These are phyloP conservation scores for Colletotrichum sp. DNA, from an alignment of 2,329 filamentous ascomycete species.

Conservation along the genomic window DNA sequence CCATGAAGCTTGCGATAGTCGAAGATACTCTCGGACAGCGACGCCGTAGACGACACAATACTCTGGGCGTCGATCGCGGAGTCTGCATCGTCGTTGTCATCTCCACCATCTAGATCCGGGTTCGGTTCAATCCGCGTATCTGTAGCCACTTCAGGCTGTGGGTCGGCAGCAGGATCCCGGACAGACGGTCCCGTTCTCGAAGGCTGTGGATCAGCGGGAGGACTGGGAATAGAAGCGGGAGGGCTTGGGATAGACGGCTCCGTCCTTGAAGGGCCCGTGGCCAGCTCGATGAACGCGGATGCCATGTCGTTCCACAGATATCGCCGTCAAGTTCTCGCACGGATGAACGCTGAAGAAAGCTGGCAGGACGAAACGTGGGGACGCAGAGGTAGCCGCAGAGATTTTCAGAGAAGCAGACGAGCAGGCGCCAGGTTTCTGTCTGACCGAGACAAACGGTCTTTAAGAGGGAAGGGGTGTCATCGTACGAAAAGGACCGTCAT, in stretches of 20 bases:
- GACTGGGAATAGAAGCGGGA: neutral
- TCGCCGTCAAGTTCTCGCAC: neutral
- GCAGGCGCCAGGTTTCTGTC: neutral
- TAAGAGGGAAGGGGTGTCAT: neutral
- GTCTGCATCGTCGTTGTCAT: constrained; percentile 27
- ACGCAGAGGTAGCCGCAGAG: neutral
- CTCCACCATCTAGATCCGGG: constrained; percentile 3
- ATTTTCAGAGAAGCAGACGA: neutral
- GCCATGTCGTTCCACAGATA: neutral
- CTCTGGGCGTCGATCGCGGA: constrained; percentile 27
- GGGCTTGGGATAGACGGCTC: neutral
- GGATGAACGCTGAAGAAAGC: neutral
- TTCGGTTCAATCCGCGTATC: neutral
- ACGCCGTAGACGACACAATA: constrained; percentile 29
- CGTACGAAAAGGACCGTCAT: neutral
- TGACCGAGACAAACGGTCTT: neutral
- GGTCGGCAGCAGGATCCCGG: neutral
- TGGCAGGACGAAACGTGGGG: neutral
- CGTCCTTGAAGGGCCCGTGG: neutral
- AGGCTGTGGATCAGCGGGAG: neutral
- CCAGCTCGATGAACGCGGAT: neutral
- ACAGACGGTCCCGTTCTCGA: neutral
- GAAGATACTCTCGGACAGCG: constrained; percentile 35
- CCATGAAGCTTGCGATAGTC: constrained; percentile 36
- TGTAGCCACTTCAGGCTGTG: neutral